Base-by-base conservation (phyloP, 2,329 filamentous ascomycete genomes). In the Lasiodiplodia theobromae region DNA sequence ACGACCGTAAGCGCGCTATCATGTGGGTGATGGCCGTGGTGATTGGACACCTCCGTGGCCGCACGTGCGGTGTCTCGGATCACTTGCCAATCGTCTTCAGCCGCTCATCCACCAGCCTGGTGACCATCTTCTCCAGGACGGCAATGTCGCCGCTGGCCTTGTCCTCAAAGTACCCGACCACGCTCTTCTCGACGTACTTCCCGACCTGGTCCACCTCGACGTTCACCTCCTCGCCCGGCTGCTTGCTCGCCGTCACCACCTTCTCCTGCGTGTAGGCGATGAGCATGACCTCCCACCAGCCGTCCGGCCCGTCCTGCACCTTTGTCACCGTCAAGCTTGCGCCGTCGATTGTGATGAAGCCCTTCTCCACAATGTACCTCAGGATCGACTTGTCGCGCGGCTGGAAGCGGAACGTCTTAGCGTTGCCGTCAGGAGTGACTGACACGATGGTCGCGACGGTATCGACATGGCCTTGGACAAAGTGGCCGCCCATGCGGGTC, bases 381-480 rank as follows among this genome's bases (percentile, higher is more conserved):
- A 99, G 80, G 70, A 97, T 88, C 5, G 85, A 85, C 63, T 81
- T 84, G 71, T 92, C 88, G 70, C 86, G 85, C 5, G 95, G 94
- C 78, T 86, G 84, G 79, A 99, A 89, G 47, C 95, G 88, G 79
- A 98, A 92, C 0, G 93, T 96, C 70, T 97, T 80, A 7, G 96
- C 93, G 81, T 98, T 97, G 68, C 95, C 94, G 80, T 99, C 96
- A 3, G 90, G 89, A 21, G 87, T 89, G 44, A 92, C 87, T 53
- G 87, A 87, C 49, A 90, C 77, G 70, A 99, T 92, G 53, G 86
- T 87, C 0, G 95, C 96, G 49, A 91, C 89, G 12, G 93, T 95
- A 81, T 99, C 96, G 70, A 99, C 95, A 80, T 99, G 96, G 51
- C 96, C 96, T 82, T 99, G 96, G 38, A 98, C 95, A 76, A 98